Evolutionary conservation across 1,284 basidiomycete species (phyloP).

Genomic region (Irpex rosettiformis): DNA sequence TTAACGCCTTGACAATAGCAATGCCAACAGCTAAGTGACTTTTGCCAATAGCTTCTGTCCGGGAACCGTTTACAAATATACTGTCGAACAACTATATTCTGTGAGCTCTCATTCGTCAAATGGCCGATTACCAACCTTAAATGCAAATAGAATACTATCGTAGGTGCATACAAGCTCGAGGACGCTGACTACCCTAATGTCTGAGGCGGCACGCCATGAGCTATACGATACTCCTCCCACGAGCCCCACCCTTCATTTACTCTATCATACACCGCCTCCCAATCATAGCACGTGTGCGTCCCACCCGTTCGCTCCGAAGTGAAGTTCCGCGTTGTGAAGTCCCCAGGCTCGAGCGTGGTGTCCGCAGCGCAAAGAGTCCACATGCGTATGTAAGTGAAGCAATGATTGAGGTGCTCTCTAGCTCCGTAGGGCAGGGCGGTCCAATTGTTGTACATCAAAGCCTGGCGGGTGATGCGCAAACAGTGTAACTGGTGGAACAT

Average conservation of each 20-base stretch:
- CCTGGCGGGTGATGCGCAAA: constrained; percentile 25
- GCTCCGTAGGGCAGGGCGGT: constrained; percentile 7
- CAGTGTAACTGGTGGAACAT: constrained; percentile 36
- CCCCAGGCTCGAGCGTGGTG: constrained; percentile 42
- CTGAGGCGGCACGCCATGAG: constrained; percentile 6
- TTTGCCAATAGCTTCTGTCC: no score
- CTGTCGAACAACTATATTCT: no score
- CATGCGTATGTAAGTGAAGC: constrained; percentile 42
- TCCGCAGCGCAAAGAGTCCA: constrained; percentile 39
- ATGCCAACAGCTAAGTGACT: background rate
- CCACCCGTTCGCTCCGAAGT: constrained; percentile 33
- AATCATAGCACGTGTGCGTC: constrained; percentile 45
- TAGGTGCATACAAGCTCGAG: background rate
- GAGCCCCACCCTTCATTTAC: constrained; percentile 3
- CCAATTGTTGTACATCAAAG: constrained; percentile 8
- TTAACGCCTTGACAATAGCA: background rate
- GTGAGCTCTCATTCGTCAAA: background rate
- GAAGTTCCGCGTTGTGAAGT: constrained; percentile 37
- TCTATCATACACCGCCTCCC: constrained; percentile 34
- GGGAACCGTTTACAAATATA: no score
- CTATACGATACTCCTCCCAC: constrained; percentile 8
- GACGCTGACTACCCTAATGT: background rate
- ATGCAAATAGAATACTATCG: background rate
- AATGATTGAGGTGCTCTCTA: constrained; percentile 37
- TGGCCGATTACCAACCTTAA: background rate